Conservation (phyloP, 176 grass and related monocot genomes). For the Luzula sylvatica region DNA sequence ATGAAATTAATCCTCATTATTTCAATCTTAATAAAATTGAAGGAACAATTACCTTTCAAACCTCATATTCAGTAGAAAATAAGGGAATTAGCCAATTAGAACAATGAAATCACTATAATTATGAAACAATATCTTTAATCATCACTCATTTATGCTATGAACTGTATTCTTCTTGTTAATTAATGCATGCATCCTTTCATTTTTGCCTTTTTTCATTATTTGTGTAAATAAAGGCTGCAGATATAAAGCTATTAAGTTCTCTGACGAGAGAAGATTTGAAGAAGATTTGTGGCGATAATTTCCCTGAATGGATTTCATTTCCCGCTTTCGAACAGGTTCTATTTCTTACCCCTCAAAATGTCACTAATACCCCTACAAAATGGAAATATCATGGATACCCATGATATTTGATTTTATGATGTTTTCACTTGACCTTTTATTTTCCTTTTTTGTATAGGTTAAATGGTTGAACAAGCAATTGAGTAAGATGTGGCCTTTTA, state of each 20-base stretch:
- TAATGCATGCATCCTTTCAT: not conserved
- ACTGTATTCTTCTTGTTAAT: not conserved
- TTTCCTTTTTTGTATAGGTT: conserved; percentile 36
- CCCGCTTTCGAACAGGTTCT: conserved; percentile 76
- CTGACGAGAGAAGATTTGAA: conserved; percentile 82
- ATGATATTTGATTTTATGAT: conserved; percentile 10
- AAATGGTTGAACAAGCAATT: conserved; percentile 98
- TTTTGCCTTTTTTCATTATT: not conserved
- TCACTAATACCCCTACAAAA: too few species aligned
- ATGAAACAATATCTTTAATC: too few species aligned
- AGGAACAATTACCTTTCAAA: too few species aligned
- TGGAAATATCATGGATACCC: too few species aligned
- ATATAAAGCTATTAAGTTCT: conserved; percentile 78
- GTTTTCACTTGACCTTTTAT: not conserved
- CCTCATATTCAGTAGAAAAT: too few species aligned
- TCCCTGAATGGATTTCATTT: conserved; percentile 93
- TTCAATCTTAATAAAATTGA: not conserved
- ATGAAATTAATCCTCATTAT: not conserved
- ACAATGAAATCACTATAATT: too few species aligned
- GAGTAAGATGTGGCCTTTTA: conserved; percentile 85
- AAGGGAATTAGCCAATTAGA: not conserved
- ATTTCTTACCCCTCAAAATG: too few species aligned
- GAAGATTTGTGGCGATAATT: conserved; percentile 84
- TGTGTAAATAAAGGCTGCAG: conserved; percentile 69
- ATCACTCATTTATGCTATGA: not conserved